Evolutionary conservation across 2,329 filamentous ascomycete species (phyloP).

Genomic region (Chaetothyriales sp.): DNA sequence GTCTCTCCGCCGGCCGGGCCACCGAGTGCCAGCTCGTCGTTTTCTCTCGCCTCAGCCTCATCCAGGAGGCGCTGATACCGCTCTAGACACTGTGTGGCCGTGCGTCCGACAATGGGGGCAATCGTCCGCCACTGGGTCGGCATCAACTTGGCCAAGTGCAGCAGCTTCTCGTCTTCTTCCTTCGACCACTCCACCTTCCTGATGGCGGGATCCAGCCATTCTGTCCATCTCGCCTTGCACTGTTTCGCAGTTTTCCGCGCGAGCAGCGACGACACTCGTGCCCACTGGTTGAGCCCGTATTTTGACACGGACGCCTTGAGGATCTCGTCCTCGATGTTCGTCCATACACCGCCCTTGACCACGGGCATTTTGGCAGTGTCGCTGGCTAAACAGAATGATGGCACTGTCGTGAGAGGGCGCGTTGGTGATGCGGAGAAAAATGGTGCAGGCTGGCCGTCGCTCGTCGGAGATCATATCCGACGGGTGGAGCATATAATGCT

Average conservation of each 20-base stretch:
- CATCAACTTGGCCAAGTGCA: conserved; percentile 96
- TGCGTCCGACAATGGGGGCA: conserved; percentile 88
- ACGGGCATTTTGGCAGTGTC: conserved; percentile 41
- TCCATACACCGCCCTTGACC: conserved; percentile 56
- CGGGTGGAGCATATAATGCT: not conserved
- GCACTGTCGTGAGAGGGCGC: not conserved
- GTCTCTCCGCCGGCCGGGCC: conserved; percentile 80
- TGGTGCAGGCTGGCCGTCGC: not conserved
- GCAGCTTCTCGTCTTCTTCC: conserved; percentile 93
- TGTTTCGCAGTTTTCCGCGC: conserved; percentile 97
- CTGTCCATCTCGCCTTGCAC: conserved; percentile 95
- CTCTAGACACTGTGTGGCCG: conserved; percentile 92
- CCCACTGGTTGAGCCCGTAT: conserved; percentile 95
- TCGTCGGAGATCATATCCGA: not conserved
- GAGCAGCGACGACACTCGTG: conserved; percentile 89
- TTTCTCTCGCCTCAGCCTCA: conserved; percentile 82
- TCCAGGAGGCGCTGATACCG: conserved; percentile 93
- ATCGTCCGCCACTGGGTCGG: conserved; percentile 99
- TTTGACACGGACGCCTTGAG: conserved; percentile 91
- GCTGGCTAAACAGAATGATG: too few relatives aligned
- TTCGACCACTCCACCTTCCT: conserved; percentile 98
- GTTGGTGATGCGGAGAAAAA: not conserved
- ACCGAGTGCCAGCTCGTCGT: conserved; percentile 63
- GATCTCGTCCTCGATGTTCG: conserved; percentile 77
- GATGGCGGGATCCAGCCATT: conserved; percentile 97